Conservation (phyloP, 1,139 yeast species). For the Neolecta irregularis region DNA sequence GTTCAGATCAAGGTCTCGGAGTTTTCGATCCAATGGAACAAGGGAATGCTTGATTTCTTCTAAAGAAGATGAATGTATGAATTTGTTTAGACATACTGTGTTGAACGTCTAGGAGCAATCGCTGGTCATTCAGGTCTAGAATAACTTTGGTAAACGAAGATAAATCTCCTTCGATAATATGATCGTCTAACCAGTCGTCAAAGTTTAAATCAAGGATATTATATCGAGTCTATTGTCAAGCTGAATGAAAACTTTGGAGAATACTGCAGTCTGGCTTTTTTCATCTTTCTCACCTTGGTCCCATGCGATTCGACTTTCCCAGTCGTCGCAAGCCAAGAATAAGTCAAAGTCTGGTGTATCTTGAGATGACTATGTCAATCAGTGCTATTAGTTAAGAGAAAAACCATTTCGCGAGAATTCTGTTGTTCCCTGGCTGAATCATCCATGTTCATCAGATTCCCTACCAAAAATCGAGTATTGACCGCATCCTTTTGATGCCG, state of each 20-base stretch:
- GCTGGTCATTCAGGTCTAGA: conserved; percentile 77
- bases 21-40: conserved; percentile 4
- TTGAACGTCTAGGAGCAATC: conserved; percentile 12
- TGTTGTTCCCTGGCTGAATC: too few species aligned
- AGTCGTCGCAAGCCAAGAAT: conserved; percentile 7
- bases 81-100: conserved; percentile 1
- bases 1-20: conserved; percentile 17
- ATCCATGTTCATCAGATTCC: too few species aligned
- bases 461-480: too few species aligned
- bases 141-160: conserved; percentile 30
- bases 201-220: conserved; percentile 28
- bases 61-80: not conserved
- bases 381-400: too few species aligned
- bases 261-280: conserved; percentile 34
- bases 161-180: conserved; percentile 60
- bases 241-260: conserved; percentile 10
- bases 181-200: conserved; percentile 64
- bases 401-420: too few species aligned
- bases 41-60: conserved; percentile 20
- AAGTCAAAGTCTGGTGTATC: not conserved
- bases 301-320: too few species aligned
- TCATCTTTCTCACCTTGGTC: conserved; percentile 63
- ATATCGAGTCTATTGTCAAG: conserved; percentile 15
- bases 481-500: not conserved
- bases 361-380: too few species aligned